These are phyloP conservation scores for Dentipellis fragilis DNA, from an alignment of 768 basidiomycete genomes.

Conservation along the genomic window DNA sequence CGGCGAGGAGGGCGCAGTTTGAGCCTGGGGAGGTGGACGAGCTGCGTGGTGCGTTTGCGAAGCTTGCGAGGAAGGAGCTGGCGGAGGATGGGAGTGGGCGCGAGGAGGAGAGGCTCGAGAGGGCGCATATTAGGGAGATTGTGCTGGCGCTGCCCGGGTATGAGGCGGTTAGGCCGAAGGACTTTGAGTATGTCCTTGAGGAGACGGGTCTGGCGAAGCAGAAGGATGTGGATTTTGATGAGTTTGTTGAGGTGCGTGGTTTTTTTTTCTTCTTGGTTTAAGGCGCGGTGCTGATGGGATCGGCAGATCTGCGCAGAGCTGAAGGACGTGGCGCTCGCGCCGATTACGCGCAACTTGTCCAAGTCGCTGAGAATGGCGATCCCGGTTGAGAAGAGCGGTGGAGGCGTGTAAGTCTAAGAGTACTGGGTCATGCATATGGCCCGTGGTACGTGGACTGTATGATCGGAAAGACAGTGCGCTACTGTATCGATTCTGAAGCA, in stretches of 20 bases:
- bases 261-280: neutral
- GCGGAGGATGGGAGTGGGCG: slow-evolving; percentile 6
- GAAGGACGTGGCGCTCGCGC: slow-evolving; percentile 52
- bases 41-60: slow-evolving; percentile 28
- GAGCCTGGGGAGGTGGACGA: slow-evolving; percentile 39
- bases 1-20: slow-evolving; percentile 44
- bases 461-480: too few species aligned
- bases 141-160: slow-evolving; percentile 34
- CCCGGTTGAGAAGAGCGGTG: slow-evolving; percentile 46
- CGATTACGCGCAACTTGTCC: slow-evolving; percentile 19
- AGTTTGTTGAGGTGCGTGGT: slow-evolving; percentile 72
- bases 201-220: slow-evolving; percentile 59
- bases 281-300: slow-evolving; percentile 1
- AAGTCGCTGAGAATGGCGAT: slow-evolving; percentile 33
- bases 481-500: too few species aligned
- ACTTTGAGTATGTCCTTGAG: slow-evolving; percentile 65
- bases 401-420: slow-evolving; percentile 28
- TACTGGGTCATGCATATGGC: neutral
- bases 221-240: slow-evolving; percentile 62
- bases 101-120: slow-evolving; percentile 26
- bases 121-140: slow-evolving; percentile 23
- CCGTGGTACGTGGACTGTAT: neutral
- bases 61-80: slow-evolving; percentile 16
- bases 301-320: slow-evolving; percentile 61
- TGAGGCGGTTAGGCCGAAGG: slow-evolving; percentile 47